phyloP scores from a whole-genome alignment of 2,329 filamentous ascomycete species.

The Scedosporium aurantiacum region DNA sequence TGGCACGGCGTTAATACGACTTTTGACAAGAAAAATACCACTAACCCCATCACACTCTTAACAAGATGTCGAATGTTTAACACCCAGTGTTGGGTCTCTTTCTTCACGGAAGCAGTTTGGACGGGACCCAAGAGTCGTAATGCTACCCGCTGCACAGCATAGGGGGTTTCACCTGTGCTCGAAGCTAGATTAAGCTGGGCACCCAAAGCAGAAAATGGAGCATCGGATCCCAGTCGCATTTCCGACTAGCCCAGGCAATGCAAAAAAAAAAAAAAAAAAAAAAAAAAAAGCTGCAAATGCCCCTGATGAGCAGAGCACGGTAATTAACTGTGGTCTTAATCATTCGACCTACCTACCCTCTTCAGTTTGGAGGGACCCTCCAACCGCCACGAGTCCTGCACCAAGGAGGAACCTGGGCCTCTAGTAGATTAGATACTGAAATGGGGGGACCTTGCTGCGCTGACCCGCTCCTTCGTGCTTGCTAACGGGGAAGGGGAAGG shows the following conservation, averaged over 20 bases:
- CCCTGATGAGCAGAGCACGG: too few relatives aligned
- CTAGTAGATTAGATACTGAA: too few relatives aligned
- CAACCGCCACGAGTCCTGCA: too few relatives aligned
- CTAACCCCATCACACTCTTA: too few relatives aligned
- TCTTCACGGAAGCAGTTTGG: neutral
- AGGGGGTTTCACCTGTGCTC: neutral
- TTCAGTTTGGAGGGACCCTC: neutral
- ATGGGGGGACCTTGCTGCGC: too few relatives aligned
- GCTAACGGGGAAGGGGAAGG: neutral
- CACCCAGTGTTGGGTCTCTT: neutral
- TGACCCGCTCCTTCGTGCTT: neutral
- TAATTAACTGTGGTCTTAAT: neutral
- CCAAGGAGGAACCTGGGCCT: too few relatives aligned
- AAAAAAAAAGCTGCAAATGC: too few relatives aligned
- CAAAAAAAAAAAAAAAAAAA: too few relatives aligned
- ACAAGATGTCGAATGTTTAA: too few relatives aligned
- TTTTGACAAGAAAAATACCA: neutral
- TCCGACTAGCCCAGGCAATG: neutral
- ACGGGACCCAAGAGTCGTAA: neutral
- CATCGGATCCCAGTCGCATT: neutral
- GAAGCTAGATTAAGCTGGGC: neutral
- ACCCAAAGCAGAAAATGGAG: neutral
- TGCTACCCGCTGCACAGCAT: neutral
- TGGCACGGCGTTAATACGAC: neutral
- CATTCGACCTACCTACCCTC: neutral